Percentiles rank a stretch among this genome's conserved stretches.
Evolutionary conservation across 1,139 yeast species (phyloP).

Genomic region (Meyerozyma smithsonii): DNA sequence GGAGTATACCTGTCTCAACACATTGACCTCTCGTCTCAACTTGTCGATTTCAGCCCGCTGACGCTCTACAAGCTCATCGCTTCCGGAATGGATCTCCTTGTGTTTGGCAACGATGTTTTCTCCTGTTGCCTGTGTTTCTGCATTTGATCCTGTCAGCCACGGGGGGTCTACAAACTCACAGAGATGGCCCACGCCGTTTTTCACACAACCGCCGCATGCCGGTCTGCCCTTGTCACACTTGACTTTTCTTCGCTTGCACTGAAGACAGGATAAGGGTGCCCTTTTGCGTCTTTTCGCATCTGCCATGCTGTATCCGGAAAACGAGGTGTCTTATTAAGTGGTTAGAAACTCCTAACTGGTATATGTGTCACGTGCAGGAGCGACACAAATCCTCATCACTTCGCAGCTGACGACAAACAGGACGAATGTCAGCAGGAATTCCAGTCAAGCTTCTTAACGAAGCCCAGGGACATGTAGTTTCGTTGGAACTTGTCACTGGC

Average conservation of each 20-base stretch:
- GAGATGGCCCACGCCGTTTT: slow-evolving; percentile 38
- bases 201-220: slow-evolving; percentile 40
- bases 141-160: slow-evolving; percentile 21
- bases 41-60: slow-evolving; percentile 36
- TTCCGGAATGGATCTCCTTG: background rate
- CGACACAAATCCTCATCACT: background rate
- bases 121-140: background rate
- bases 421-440: slow-evolving; percentile 57
- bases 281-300: slow-evolving; percentile 25
- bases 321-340: too few relatives aligned
- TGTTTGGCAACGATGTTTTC: background rate
- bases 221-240: slow-evolving; percentile 43
- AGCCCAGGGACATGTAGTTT: slow-evolving; percentile 83
- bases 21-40: slow-evolving; percentile 27
- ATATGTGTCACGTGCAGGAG: too few relatives aligned
- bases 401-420: background rate
- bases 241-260: slow-evolving; percentile 42
- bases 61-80: slow-evolving; percentile 10
- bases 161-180: slow-evolving; percentile 41
- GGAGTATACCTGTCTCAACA: slow-evolving; percentile 21
- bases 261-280: slow-evolving; percentile 39
- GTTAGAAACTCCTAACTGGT: too few relatives aligned
- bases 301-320: slow-evolving; percentile 2
- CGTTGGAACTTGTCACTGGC: slow-evolving; percentile 81
- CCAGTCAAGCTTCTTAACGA: slow-evolving; percentile 87